These are phyloP conservation scores for Castanea sativa DNA, from an alignment of 306 rosid genomes.

Conservation along the genomic window DNA sequence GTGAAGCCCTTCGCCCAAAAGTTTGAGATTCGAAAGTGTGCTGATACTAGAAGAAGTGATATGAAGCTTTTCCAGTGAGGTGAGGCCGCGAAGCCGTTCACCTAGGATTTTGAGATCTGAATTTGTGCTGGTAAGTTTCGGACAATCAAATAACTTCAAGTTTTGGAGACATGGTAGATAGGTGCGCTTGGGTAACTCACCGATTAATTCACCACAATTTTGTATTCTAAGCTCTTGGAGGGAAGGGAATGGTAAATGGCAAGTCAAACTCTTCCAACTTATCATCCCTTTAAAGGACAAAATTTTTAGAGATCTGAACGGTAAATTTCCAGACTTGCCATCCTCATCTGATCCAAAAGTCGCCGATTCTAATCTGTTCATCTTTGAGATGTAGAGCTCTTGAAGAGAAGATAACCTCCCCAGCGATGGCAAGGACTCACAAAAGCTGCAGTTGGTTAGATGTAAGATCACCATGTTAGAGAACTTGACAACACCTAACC, in stretches of 20 bases:
- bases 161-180: too few species aligned
- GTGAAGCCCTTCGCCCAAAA: too few species aligned
- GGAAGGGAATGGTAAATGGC: not conserved
- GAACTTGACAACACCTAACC: not conserved
- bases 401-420: not conserved
- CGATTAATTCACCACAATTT: accelerated
- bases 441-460: not conserved
- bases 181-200: not conserved
- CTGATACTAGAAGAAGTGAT: too few species aligned
- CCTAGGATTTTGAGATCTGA: accelerated
- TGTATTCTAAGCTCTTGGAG: not conserved
- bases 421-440: not conserved
- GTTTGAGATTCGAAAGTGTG: too few species aligned
- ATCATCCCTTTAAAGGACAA: accelerated
- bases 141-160: too few species aligned
- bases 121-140: too few species aligned
- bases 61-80: too few species aligned
- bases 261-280: too few species aligned
- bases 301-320: too few species aligned
- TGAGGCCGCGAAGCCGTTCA: too few species aligned
- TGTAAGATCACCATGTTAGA: not conserved
- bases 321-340: not conserved
- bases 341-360: not conserved
- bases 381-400: not conserved
- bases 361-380: not conserved